Base-by-base conservation (phyloP, 768 basidiomycete species). In the Amanita muscaria region DNA sequence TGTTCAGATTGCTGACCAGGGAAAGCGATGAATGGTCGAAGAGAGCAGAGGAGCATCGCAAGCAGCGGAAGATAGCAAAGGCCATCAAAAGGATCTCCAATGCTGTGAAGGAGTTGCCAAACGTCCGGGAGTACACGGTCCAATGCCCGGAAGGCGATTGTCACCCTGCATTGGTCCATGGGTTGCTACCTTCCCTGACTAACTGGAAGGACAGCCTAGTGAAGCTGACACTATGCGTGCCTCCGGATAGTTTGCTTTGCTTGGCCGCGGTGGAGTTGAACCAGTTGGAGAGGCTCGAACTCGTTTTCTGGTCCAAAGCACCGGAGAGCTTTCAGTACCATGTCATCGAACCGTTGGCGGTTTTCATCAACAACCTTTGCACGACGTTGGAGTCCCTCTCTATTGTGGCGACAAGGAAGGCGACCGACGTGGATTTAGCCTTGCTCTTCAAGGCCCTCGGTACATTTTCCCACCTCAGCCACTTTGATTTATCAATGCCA, bases 281-380 rank as follows among this genome's bases (percentile, higher is more conserved):
- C 2, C 50, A 56, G 5, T 57, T 75, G 36, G 56, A 65, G 36
- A 42, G 56, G 12, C 58, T 75, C 30, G 56, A 61, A 1, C 55
- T 70, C 25, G 55, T 59, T 16, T 52, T 74, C 22, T 61, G 59
- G 45, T 68, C 70, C 2, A 59, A 56, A 14, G 38, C 52, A 5
- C 50, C 63, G 9, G 38, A 55, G 14, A 55, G 68, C n/a, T 64
- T 72, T 40, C 51, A 61, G 31, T 41, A 61, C 14, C 51, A 53
- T 4, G 37, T 46, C 7, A 60, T 73, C 25, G 66, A 72, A 24
- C 66, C 60, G 7, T 65, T 73, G 23, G 53, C 59, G n/a, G 65
- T 73, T 18, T 73, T 74, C 48, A 47, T 73, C 43, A 65, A 72
- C 57, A 68, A 65, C 42, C 57, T 69, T 37, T 62, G 59, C 46